Evolutionary conservation across 2,329 filamentous ascomycete species (phyloP).

Genomic region (Purpureocillium takamizusanense): DNA sequence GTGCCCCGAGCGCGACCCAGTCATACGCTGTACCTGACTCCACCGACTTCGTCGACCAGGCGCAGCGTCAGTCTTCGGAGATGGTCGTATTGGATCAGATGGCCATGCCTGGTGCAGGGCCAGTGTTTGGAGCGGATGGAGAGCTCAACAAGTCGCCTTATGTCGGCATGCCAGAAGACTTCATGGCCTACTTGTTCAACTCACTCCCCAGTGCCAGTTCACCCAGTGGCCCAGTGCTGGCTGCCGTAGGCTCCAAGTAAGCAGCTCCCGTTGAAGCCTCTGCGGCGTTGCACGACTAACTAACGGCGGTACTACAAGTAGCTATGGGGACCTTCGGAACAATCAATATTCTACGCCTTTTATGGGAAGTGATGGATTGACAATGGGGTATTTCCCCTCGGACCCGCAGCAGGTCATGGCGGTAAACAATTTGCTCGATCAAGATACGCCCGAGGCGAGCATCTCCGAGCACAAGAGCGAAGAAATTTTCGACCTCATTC

Average conservation of each 20-base stretch:
- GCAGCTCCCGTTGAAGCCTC: slow-evolving; percentile 13
- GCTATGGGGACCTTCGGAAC: slow-evolving; percentile 42
- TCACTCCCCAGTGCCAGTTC: slow-evolving; percentile 16
- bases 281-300: slow-evolving; percentile 1
- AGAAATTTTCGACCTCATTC: slow-evolving; percentile 75
- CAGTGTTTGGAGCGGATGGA: slow-evolving; percentile 78
- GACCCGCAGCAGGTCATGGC: slow-evolving; percentile 75
- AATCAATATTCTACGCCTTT: slow-evolving; percentile 35
- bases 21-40: slow-evolving; percentile 25
- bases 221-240: slow-evolving; percentile 35
- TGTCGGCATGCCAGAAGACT: slow-evolving; percentile 74
- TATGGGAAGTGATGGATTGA: slow-evolving; percentile 35
- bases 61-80: slow-evolving; percentile 37
- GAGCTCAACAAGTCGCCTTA: slow-evolving; percentile 78
- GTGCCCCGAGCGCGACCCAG: slow-evolving; percentile 22
- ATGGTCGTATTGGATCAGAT: slow-evolving; percentile 56
- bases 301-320: slow-evolving; percentile 24
- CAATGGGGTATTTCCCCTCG: slow-evolving; percentile 49
- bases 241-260: slow-evolving; percentile 35
- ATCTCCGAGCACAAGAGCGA: slow-evolving; percentile 83
- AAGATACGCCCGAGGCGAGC: slow-evolving; percentile 67
- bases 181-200: slow-evolving; percentile 78
- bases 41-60: slow-evolving; percentile 36
- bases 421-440: slow-evolving; percentile 75
- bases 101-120: slow-evolving; percentile 59